Evolutionary conservation across 345 rosid species (phyloP), one percentile per base, ranked within the genome.

Genomic region (Cardamine resedifolia): DNA sequence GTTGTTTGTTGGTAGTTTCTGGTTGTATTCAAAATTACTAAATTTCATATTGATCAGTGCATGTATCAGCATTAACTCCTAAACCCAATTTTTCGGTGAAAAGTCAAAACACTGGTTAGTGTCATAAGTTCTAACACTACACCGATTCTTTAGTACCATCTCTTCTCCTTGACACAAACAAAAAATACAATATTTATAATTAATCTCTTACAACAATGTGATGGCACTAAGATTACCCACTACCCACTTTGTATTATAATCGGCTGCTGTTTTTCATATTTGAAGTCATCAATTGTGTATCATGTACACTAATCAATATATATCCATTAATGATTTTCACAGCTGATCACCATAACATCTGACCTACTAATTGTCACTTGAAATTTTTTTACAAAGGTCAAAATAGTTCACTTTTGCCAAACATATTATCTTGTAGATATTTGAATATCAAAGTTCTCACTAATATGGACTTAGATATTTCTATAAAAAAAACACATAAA

Each of bases 1-100:
- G 44, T 11, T 38, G 4, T 12, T 38, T 1, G 47, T 31, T 69
- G 73, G 73, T 69, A 44, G 74, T 58, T 70, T 70, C 26, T 34
- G 7, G 74, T 70, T 70, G 45, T 45, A 44, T 30, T 69, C 11
- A 18, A 48, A 65, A 8, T 10, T 39, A 26, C 39, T 39, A n/a
- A 36, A 23, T 24, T 26, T 38, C 10, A 49, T 38, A 19, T 10
- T 45, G 24, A 16, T 51, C 14, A 33, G 6, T 28, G 24, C 15
- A 43, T 38, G 44, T 12, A 15, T 68, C 36, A 31, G 47, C 33
- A 70, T 58, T 58, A 69, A 48, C 36, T 57, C n/a, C 31, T 57
- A 6, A 44, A 6, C 2, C 21, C 23, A 41, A 11, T 7, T 38
- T 15, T 4, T 19, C 2, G 3, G n/a, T 43, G 12, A 44, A 9